Evolutionary conservation across 2,329 filamentous ascomycete genomes (phyloP).

Genomic region (Fusarium denticulatum): DNA sequence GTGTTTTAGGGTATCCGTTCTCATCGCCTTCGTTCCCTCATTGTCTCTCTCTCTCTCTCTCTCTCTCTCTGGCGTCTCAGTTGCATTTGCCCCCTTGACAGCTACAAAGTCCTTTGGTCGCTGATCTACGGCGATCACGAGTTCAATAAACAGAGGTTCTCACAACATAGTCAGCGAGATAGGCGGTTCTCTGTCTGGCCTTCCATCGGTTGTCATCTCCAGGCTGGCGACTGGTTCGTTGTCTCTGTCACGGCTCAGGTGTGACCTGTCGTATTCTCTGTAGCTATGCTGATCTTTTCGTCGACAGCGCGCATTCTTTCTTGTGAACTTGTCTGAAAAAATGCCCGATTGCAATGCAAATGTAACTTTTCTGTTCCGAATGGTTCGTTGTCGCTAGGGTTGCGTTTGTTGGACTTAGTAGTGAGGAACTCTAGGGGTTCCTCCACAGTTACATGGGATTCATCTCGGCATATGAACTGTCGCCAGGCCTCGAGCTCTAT

Average conservation of each 20-base stretch:
- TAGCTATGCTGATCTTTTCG: neutral
- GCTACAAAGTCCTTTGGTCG: no score
- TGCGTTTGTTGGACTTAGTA: fast-evolving
- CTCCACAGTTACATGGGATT: fast-evolving
- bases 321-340: no score
- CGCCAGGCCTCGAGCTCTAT: fast-evolving
- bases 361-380: no score
- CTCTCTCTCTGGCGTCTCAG: no score
- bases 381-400: neutral
- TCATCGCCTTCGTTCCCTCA: no score
- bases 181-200: no score
- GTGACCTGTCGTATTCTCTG: neutral
- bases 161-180: no score
- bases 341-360: no score
- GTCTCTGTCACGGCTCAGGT: neutral
- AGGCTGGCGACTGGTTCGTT: neutral
- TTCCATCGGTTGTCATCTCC: fast-evolving
- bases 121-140: no score
- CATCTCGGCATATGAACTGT: neutral
- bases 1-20: fast-evolving
- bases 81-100: fast-evolving
- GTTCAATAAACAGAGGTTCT: no score
- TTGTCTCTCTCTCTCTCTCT: no score
- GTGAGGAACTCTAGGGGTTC: neutral
- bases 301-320: no score